Evolutionary conservation across 2,329 filamentous ascomycete species (phyloP), one percentile per base, ranked within the genome.

Genomic region (Nigrospora osmanthi): DNA sequence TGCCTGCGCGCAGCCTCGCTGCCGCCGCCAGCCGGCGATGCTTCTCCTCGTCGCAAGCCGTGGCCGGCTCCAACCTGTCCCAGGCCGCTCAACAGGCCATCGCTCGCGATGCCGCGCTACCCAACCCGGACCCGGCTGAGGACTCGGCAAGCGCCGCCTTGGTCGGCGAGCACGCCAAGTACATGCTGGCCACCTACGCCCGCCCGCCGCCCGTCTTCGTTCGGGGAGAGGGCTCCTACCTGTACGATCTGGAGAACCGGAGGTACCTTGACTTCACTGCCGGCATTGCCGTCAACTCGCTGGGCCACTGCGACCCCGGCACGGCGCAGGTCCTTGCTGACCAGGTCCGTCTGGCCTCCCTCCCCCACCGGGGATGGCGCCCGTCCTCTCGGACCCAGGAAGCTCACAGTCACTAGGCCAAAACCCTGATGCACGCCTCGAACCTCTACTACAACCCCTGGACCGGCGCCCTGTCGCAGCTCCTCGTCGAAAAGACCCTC

Each of bases 401-500:
- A 7, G 19, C 36, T 35, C 28, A 36, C 44, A 35, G 35, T 45
- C 38, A 44, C 50, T 38, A 79, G 80, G 75, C 83, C 30, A 73
- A 84, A 58, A 89, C 83, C 9, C 78, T 98, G 41, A 78, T 96
- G 46, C 93, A 98, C 66, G 85, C 87, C 39, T 96, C 89, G 11
- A 98, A 98, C 65, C 79, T 98, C 16, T 98, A 97, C 76, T 87
- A 96, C 69, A 98, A 97, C 68, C 85, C 85, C 2, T 96, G 93
- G 87, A 96, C 88, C 2, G 91, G 91, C 31, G 81, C 85, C 2
- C 80, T 98, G 43, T 95, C 89, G 50, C 83, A 93, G 64, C 73
- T 89, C 19, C 76, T 98, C 19, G 80, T 98, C 32, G 78, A 91
- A 56, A 83, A 85, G 65, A 98, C 93, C 0, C 67, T 78, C 44